phyloP scores from a whole-genome alignment of 2,329 filamentous ascomycete genomes.

The Fusarium drepaniforme region DNA sequence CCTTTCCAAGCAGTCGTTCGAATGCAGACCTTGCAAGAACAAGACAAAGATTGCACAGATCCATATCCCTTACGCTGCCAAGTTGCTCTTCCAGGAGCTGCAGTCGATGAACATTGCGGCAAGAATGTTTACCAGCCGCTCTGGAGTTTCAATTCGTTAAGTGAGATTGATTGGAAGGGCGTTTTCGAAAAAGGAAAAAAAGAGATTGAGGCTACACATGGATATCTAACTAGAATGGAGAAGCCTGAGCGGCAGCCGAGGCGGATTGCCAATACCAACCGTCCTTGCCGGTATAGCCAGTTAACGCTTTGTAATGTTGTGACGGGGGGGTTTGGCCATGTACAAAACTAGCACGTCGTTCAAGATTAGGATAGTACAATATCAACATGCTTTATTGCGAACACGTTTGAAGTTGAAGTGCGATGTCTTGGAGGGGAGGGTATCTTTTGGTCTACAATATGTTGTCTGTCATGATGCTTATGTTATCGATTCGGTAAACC shows the following conservation, averaged over 20 bases:
- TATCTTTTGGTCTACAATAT: conserved; percentile 23
- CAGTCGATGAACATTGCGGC: conserved; percentile 98
- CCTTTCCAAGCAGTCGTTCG: conserved; percentile 94
- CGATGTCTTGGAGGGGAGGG: conserved; percentile 29
- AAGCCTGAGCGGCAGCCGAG: conserved; percentile 8
- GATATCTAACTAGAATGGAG: conserved; percentile 11
- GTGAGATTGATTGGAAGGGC: conserved; percentile 38
- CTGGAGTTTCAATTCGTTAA: conserved; percentile 78
- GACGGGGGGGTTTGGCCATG: conserved; percentile 21
- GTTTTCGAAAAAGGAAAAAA: conserved; percentile 8
- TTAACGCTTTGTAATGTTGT: conserved; percentile 42
- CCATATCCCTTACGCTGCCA: conserved; percentile 97
- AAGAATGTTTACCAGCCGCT: conserved; percentile 93
- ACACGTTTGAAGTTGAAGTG: conserved; percentile 8
- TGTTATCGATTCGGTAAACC: conserved; percentile 43
- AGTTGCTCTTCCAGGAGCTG: conserved; percentile 97
- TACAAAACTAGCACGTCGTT: conserved; percentile 35
- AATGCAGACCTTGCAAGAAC: conserved; percentile 98
- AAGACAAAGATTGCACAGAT: conserved; percentile 99
- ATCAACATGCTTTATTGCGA: conserved; percentile 39
- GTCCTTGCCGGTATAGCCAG: conserved; percentile 9
- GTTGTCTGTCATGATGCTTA: background rate
- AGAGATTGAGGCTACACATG: conserved; percentile 22
- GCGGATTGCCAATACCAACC: conserved; percentile 9
- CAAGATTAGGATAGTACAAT: conserved; percentile 38